These are phyloP conservation scores for Stellera chamaejasme DNA, from an alignment of 345 rosid species.

Conservation along the genomic window DNA sequence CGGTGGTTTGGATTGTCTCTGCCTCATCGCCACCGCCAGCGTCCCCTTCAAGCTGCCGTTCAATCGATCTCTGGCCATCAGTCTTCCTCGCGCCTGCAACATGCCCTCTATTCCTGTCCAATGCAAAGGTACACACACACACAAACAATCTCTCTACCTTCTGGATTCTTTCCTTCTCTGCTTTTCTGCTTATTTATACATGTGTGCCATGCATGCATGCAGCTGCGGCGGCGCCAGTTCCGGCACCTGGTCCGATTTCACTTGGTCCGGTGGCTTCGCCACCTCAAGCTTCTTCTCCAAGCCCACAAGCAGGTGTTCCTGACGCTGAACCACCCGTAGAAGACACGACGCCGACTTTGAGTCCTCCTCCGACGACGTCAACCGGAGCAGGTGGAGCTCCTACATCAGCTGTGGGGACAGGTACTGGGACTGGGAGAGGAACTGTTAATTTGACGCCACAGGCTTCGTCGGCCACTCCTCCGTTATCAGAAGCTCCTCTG, in stretches of 20 bases:
- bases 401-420: slow-evolving; percentile 12
- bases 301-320: slow-evolving; percentile 49
- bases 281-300: slow-evolving; percentile 37
- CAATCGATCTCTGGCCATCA: slow-evolving; percentile 67
- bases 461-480: slow-evolving; percentile 34
- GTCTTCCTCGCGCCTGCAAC: slow-evolving; percentile 84
- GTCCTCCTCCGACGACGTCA: slow-evolving; percentile 52
- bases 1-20: slow-evolving; percentile 55
- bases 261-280: slow-evolving; percentile 36
- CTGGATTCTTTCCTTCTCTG: not conserved
- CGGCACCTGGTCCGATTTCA: slow-evolving; percentile 76
- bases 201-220: slow-evolving; percentile 20
- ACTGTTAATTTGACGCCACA: slow-evolving; percentile 36
- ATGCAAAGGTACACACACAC: slow-evolving; percentile 40
- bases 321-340: slow-evolving; percentile 46
- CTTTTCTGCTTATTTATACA: not conserved
- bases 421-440: slow-evolving; percentile 27
- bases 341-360: slow-evolving; percentile 33
- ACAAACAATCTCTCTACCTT: not conserved
- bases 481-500: slow-evolving; percentile 40
- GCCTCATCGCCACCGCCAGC: slow-evolving; percentile 56
- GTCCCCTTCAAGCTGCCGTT: slow-evolving; percentile 67
- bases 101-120: slow-evolving; percentile 74
- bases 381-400: slow-evolving; percentile 27
- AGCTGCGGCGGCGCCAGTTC: slow-evolving; percentile 49